These are phyloP conservation scores for Parastagonospora nodorum DNA, from an alignment of 2,329 filamentous ascomycete species.

Conservation along the genomic window DNA sequence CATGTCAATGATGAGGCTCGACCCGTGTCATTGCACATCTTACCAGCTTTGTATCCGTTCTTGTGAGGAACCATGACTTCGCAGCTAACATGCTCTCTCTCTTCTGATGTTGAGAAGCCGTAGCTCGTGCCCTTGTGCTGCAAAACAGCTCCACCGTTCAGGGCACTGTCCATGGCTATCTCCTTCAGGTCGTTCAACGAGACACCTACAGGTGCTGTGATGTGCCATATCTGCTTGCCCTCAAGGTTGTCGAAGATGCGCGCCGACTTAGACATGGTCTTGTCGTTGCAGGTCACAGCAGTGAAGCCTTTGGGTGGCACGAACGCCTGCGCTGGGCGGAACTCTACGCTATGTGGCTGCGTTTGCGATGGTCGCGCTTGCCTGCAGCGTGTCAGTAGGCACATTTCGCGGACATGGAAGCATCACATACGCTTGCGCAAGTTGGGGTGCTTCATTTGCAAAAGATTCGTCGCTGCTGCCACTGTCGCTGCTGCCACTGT, in stretches of 20 bases:
- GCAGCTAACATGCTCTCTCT: slow-evolving; percentile 58
- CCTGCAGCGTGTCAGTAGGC: slow-evolving; percentile 6
- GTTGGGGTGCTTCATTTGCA: slow-evolving; percentile 28
- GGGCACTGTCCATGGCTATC: slow-evolving; percentile 64
- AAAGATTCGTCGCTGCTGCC: slow-evolving; percentile 48
- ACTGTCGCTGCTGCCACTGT: slow-evolving; percentile 26
- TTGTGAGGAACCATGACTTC: slow-evolving; percentile 66
- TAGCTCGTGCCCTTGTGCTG: slow-evolving; percentile 69
- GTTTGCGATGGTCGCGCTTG: slow-evolving; percentile 13
- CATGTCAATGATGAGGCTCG: slow-evolving; percentile 9
- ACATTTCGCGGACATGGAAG: not conserved
- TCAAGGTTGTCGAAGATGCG: slow-evolving; percentile 64
- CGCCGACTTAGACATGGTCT: slow-evolving; percentile 32
- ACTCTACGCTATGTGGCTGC: slow-evolving; percentile 35
- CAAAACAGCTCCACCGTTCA: slow-evolving; percentile 61
- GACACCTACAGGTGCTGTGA: slow-evolving; percentile 72
- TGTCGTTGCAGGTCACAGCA: slow-evolving; percentile 54
- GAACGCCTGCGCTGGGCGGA: slow-evolving; percentile 43
- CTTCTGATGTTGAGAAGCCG: slow-evolving; percentile 59
- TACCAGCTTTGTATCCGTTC: slow-evolving; percentile 62
- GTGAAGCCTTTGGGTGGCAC: slow-evolving; percentile 54
- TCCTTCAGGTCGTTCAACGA: slow-evolving; percentile 71
- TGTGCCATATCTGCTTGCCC: slow-evolving; percentile 81
- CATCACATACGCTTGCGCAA: slow-evolving; percentile 18
- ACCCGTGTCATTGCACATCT: slow-evolving; percentile 26